Conservation (phyloP, 331 rosid genomes). For the Quercus tomentella region DNA sequence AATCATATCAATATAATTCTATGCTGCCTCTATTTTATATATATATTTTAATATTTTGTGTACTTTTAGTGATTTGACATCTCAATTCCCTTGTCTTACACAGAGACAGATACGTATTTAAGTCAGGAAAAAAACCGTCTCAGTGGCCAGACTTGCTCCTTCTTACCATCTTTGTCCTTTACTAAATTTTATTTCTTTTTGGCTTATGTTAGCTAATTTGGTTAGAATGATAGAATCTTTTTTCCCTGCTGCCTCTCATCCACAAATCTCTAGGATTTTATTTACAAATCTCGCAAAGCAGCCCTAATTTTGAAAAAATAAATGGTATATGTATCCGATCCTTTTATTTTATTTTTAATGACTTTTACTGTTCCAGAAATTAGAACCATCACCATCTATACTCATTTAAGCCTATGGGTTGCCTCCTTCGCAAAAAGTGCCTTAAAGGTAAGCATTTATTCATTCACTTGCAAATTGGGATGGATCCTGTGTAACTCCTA, state of each 20-base stretch:
- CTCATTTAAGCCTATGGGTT: conserved; percentile 34
- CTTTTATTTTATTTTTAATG: conserved; percentile 10
- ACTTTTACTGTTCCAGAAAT: conserved; percentile 23
- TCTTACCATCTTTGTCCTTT: conserved; percentile 86
- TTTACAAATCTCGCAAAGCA: conserved; percentile 15
- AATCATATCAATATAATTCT: conserved; percentile 26
- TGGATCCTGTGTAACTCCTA: conserved; percentile 36
- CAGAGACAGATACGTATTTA: conserved; percentile 71
- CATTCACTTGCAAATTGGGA: conserved; percentile 28
- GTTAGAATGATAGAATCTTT: conserved; percentile 39
- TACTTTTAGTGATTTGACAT: conserved; percentile 82
- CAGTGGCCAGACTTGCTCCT: conserved; percentile 50
- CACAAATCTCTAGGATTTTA: conserved; percentile 23
- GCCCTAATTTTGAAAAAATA: conserved; percentile 27
- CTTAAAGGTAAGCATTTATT: conserved; percentile 23
- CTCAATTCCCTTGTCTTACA: conserved; percentile 70
- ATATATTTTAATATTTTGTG: conserved; percentile 23
- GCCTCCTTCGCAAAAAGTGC: conserved; percentile 60
- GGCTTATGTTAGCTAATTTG: conserved; percentile 48
- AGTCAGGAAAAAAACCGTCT: conserved; percentile 69
- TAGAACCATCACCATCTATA: conserved; percentile 53
- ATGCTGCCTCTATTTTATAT: neutral
- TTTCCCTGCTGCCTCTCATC: conserved; percentile 16
- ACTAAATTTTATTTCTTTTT: conserved; percentile 49
- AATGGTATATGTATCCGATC: conserved; percentile 18